These are phyloP conservation scores for Raddia distichophylla DNA, from an alignment of 176 grass and related monocot species.

Conservation along the genomic window DNA sequence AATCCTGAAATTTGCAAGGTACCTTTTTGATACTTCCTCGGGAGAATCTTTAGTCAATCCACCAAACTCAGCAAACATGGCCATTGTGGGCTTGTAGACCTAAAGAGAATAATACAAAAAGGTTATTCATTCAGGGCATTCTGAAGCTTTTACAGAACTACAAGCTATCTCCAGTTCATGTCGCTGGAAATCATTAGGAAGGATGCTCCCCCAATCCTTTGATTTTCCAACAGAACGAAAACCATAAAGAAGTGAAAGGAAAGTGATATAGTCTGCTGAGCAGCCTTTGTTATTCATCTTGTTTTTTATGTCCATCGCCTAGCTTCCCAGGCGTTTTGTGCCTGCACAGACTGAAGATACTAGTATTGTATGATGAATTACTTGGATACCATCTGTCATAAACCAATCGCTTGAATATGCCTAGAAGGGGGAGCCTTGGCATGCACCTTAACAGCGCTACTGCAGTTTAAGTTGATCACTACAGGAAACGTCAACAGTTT, in stretches of 20 bases:
- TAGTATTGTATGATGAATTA: conserved; percentile 66
- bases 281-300: conserved; percentile 62
- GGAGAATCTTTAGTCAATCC: conserved; percentile 72
- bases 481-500: too few species aligned
- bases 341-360: conserved; percentile 77
- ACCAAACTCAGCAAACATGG: conserved; percentile 87
- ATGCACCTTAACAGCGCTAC: conserved; percentile 38
- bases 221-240: conserved; percentile 70
- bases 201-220: conserved; percentile 49
- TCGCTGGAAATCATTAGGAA: conserved; percentile 57
- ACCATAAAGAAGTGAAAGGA: conserved; percentile 86
- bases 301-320: conserved; percentile 68
- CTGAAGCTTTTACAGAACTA: conserved; percentile 22
- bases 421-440: conserved; percentile 51
- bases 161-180: conserved; percentile 57
- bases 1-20: conserved; percentile 21
- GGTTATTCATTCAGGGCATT: conserved; percentile 7
- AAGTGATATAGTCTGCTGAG: conserved; percentile 55
- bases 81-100: conserved; percentile 90
- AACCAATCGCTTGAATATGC: conserved; percentile 59
- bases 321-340: conserved; percentile 74
- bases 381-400: conserved; percentile 55
- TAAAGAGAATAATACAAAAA: conserved; percentile 43
- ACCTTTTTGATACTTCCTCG: conserved; percentile 78
- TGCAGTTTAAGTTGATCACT: conserved; percentile 41